Base-by-base conservation (phyloP, 805 yeast genomes). In the Kodamaea lidongshanica region DNA sequence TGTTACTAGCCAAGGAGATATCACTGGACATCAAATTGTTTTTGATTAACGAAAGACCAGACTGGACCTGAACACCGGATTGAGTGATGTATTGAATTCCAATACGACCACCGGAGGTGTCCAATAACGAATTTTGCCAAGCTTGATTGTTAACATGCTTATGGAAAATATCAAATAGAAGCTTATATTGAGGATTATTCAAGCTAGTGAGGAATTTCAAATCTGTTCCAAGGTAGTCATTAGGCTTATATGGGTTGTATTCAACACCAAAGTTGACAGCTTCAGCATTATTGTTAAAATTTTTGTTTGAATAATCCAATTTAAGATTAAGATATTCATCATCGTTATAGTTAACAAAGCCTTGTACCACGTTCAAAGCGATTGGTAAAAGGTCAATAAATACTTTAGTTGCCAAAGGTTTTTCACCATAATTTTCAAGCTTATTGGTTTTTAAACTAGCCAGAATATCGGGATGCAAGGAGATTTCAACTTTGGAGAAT, bases 11-110 rank as follows among this genome's bases (percentile, higher is more conserved):
- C 14, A 19, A 17, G 20, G 20, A 19, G 15, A 22, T 26, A 13
- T 15, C 11, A 17, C 23, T 21, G 16, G 23, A 8, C 11, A 14
- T 19, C 21, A 28, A 28, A 16, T 74, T 67, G 40, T 92, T 65
- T 48, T 72, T 72, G 2, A 67, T 61, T 10, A 78, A 58, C 12
- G 78, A 70, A n/a, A 81, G 42, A 5, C 94, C 95, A 9, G 63
- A 46, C 16, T 61, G 40, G 9, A 48, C 22, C 15, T 46, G 32
- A 28, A 69, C 40, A 5, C 56, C 53, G 5, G 45, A 34, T 20
- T 40, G n/a, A n/a, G n/a, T 41, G 35, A 34, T 39, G 42, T 59
- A 58, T 47, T 67, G 59, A 39, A 67, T 56, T 25, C 84, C 86
- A n/a, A 72, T 48, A 16, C 54, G 42, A 7, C 74, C 74, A 12